phyloP scores from a whole-genome alignment of 345 rosid genomes.

The Eucalyptus grandis region DNA sequence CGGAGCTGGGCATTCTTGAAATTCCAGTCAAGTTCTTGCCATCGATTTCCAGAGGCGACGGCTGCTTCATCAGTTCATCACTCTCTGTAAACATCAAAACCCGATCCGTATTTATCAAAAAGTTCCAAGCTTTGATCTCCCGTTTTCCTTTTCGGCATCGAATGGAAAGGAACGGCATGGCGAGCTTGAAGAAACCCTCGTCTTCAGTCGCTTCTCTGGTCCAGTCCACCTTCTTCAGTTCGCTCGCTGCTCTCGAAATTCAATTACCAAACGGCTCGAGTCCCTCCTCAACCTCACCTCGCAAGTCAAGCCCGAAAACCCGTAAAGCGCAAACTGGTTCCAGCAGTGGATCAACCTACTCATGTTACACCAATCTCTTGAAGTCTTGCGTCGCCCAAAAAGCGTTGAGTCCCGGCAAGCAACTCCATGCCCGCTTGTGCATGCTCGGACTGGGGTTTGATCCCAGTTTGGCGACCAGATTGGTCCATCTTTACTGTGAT shows the following conservation, averaged over 20 bases:
- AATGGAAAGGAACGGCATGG: not conserved
- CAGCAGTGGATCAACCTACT: not conserved
- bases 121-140: not conserved
- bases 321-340: not conserved
- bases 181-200: not conserved
- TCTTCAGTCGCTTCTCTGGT: not conserved
- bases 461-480: conserved; percentile 5
- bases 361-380: not conserved
- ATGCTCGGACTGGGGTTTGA: conserved; percentile 6
- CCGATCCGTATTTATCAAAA: not conserved
- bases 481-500: conserved; percentile 10
- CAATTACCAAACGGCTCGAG: not conserved
- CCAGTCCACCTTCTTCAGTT: not conserved
- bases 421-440: conserved; percentile 13
- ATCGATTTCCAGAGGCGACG: not conserved
- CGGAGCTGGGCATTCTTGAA: not conserved
- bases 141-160: not conserved
- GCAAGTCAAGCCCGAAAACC: not conserved
- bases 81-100: not conserved
- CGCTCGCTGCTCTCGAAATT: not conserved
- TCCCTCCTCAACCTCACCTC: not conserved
- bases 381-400: conserved; percentile 10
- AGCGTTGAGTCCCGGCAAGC: conserved; percentile 7
- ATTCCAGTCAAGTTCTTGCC: not conserved
- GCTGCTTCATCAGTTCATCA: not conserved